Conservation (phyloP, 306 rosid genomes). For the Corylus americana region DNA sequence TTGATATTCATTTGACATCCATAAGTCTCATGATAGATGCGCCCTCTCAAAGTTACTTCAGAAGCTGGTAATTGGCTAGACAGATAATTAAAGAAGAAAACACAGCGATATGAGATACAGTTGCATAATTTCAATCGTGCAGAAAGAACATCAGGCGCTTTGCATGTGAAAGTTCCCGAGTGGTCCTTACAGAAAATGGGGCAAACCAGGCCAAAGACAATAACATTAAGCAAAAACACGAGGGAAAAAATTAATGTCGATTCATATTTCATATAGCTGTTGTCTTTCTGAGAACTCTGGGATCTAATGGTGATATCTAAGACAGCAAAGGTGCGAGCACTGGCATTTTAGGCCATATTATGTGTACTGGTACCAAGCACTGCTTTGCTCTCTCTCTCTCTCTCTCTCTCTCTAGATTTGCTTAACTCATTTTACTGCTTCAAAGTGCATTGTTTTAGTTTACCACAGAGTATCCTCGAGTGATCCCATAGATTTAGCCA, state of each 20-base stretch:
- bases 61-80: conserved; percentile 50
- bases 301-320: not conserved
- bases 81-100: conserved; percentile 6
- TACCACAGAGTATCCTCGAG: not conserved
- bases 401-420: no score
- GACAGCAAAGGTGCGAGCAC: not conserved
- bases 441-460: not conserved
- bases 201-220: not conserved
- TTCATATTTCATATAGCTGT: not conserved
- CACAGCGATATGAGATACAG: not conserved
- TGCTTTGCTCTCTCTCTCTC: not conserved
- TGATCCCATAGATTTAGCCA: not conserved
- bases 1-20: conserved; percentile 98
- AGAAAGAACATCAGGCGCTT: not conserved
- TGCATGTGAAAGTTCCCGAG: not conserved
- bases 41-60: conserved; percentile 60
- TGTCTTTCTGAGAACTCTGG: not conserved
- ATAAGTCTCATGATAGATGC: conserved; percentile 95
- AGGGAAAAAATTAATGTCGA: not conserved
- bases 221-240: not conserved
- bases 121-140: not conserved
- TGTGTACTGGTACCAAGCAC: not conserved
- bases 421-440: not conserved
- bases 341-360: not conserved
- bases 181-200: not conserved